phyloP scores from a whole-genome alignment of 176 grass and related monocot genomes.

The Oryza coarctata region DNA sequence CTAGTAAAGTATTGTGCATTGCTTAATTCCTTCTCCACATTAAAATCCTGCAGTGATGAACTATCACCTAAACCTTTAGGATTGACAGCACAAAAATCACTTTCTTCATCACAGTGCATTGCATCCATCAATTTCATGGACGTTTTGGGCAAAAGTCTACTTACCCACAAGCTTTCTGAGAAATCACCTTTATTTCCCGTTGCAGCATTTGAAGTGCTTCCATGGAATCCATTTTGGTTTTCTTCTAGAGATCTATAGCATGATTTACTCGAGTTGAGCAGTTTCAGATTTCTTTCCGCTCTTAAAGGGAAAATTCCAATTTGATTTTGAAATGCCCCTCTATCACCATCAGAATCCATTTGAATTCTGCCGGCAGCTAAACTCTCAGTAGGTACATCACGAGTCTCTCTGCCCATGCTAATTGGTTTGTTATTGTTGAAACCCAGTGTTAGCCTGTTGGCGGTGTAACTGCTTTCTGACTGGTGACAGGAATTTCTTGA shows the following conservation, averaged over 20 bases:
- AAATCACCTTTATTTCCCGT: conserved; percentile 33
- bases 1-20: conserved; percentile 29
- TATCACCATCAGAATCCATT: conserved; percentile 30
- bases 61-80: conserved; percentile 36
- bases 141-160: conserved; percentile 68
- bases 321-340: conserved; percentile 32
- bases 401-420: conserved; percentile 23
- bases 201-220: conserved; percentile 34
- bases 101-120: conserved; percentile 48
- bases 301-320: conserved; percentile 32
- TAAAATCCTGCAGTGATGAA: conserved; percentile 23
- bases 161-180: conserved; percentile 73
- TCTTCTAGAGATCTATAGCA: conserved; percentile 36
- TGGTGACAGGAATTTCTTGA: conserved; percentile 43
- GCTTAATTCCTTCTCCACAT: conserved; percentile 36
- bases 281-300: conserved; percentile 30
- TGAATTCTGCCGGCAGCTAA: conserved; percentile 19
- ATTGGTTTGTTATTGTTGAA: conserved; percentile 21
- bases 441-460: conserved; percentile 20
- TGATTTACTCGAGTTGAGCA: conserved; percentile 38
- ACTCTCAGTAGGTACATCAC: conserved; percentile 23
- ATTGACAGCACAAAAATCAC: conserved; percentile 32
- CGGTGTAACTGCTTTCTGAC: conserved; percentile 42
- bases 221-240: conserved; percentile 39
- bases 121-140: conserved; percentile 35